Evolutionary conservation across 164 flowering plant genomes (phyloP).

Genomic region (Vitis cinerea): DNA sequence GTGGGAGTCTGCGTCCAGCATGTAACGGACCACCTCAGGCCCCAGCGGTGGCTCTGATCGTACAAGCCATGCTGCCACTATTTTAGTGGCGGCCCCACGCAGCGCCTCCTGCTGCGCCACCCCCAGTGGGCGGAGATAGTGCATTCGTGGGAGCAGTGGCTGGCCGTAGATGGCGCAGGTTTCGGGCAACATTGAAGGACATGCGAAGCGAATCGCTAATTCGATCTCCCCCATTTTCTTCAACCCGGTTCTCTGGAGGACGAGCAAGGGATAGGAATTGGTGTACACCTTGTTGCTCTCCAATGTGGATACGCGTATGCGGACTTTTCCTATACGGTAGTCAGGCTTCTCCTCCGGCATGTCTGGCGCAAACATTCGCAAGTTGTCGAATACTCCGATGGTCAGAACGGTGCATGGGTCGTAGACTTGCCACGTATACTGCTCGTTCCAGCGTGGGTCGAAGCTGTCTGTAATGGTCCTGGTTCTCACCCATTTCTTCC

Average conservation of each 20-base stretch:
- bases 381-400: conserved; percentile 89
- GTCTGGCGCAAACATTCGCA: conserved; percentile 70
- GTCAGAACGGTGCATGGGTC: conserved; percentile 95
- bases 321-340: conserved; percentile 70
- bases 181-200: conserved; percentile 74
- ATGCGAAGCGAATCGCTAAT: conserved; percentile 77
- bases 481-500: conserved; percentile 95
- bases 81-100: conserved; percentile 67
- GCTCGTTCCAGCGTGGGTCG: conserved; percentile 99
- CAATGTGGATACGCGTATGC: conserved; percentile 83
- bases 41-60: conserved; percentile 91
- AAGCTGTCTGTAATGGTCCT: conserved; percentile 76
- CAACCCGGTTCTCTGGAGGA: conserved; percentile 55
- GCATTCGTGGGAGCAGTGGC: conserved; percentile 87
- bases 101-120: conserved; percentile 90
- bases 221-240: conserved; percentile 99
- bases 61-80: conserved; percentile 80
- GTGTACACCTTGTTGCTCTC: conserved; percentile 88
- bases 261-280: conserved; percentile 76
- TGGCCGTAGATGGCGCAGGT: conserved; percentile 73
- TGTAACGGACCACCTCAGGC: conserved; percentile 83
- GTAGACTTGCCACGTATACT: conserved; percentile 97
- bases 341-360: conserved; percentile 63
- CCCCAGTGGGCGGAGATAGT: conserved; percentile 86
- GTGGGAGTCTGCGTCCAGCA: conserved; percentile 91